Evolutionary conservation across 2,329 filamentous ascomycete species (phyloP).

Genomic region (Diaporthe sp.): DNA sequence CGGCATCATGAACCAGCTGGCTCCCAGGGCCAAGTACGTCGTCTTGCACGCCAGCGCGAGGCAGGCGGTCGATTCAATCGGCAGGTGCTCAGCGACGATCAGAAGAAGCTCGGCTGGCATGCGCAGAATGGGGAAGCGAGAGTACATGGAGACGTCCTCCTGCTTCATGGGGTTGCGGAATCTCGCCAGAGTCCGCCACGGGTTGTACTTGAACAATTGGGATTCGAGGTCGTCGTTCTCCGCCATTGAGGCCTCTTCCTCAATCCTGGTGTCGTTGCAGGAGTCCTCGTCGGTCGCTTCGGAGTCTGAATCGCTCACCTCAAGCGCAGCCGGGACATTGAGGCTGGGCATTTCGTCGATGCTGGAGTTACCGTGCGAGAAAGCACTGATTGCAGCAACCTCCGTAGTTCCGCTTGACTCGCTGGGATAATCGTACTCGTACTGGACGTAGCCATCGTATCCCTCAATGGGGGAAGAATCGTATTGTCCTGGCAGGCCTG

Average conservation of each 20-base stretch:
- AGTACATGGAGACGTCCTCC: no score
- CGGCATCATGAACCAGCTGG: neutral
- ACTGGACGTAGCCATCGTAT: neutral
- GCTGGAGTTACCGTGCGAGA: no score
- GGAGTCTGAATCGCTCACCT: neutral
- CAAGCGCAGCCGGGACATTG: neutral
- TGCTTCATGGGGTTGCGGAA: neutral
- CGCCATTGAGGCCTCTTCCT: no score
- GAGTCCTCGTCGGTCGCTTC: neutral
- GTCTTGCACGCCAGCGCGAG: neutral
- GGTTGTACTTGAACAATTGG: neutral
- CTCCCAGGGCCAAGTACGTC: neutral
- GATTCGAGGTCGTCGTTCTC: neutral
- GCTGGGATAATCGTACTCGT: neutral
- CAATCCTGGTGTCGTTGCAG: neutral
- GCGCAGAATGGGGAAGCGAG: neutral
- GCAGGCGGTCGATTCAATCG: conserved; percentile 3
- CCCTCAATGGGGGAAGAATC: neutral
- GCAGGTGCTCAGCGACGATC: neutral
- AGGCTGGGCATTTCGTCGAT: no score
- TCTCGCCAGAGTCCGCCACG: neutral
- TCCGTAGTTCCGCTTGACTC: neutral
- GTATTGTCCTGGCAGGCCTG: neutral
- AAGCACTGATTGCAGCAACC: no score
- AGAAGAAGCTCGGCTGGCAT: conserved; percentile 10